A percentile compares a stretch with the other conserved stretches of the same genome.
Evolutionary conservation across 1,284 basidiomycete genomes (phyloP).

Genomic region (Naganishia liquefaciens): DNA sequence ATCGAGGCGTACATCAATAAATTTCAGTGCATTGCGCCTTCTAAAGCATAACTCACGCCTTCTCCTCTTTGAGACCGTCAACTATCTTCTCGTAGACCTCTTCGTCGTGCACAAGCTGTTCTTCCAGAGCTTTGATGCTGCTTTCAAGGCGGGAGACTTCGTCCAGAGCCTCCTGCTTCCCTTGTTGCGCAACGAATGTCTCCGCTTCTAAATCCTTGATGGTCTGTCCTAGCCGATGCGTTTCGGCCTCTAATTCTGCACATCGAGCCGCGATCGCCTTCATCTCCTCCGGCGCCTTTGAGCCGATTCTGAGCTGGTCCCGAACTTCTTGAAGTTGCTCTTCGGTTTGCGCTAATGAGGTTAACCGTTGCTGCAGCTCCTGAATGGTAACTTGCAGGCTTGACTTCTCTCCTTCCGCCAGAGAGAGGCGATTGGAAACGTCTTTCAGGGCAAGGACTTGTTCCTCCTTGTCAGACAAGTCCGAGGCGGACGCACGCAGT

Average conservation of each 20-base stretch:
- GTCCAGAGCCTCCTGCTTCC: conserved; percentile 17
- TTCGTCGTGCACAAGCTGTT: conserved; percentile 26
- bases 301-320: neutral
- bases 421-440: neutral
- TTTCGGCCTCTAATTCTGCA: neutral
- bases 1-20: neutral
- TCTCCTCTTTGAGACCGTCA: conserved; percentile 8
- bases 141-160: conserved; percentile 8
- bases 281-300: neutral
- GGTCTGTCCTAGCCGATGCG: neutral
- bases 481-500: neutral
- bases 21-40: neutral
- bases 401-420: neutral
- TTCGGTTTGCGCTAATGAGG: neutral
- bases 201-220: conserved; percentile 21
- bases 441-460: neutral
- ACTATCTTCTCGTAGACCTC: conserved; percentile 26
- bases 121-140: conserved; percentile 20
- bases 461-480: neutral
- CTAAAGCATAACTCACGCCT: conserved; percentile 12
- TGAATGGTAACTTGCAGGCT: conserved; percentile 1
- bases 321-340: conserved; percentile 1
- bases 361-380: neutral
- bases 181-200: conserved; percentile 21
- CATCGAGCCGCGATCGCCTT: neutral